Conservation (phyloP, 495 filamentous ascomycete genomes). For the Xylaria flabelliformis region DNA sequence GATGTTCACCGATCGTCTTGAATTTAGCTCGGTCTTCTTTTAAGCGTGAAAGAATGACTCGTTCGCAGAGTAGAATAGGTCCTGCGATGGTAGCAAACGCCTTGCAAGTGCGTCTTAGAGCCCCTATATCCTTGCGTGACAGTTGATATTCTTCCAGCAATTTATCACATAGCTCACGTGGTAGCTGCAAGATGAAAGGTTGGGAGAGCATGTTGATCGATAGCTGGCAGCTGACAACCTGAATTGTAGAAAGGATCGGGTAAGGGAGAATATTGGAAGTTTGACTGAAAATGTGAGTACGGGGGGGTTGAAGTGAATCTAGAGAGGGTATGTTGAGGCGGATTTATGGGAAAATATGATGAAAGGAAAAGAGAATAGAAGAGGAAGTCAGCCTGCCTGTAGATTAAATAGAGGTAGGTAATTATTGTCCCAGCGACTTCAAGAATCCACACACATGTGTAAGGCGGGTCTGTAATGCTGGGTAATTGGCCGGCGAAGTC, state of each 20-base stretch:
- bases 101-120: background rate
- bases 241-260: background rate
- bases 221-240: background rate
- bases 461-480: background rate
- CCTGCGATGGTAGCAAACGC: background rate
- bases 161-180: background rate
- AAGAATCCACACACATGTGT: background rate
- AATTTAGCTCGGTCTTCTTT: background rate
- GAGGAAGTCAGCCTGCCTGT: background rate
- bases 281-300: background rate
- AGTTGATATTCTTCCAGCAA: background rate
- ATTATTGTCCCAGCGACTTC: background rate
- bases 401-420: background rate
- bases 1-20: background rate
- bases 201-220: background rate
- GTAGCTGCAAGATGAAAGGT: background rate
- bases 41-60: background rate
- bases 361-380: background rate
- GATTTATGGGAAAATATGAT: background rate
- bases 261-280: background rate
- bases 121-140: background rate
- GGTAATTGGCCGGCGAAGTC: background rate
- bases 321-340: background rate
- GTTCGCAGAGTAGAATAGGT: background rate
- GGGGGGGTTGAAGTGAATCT: background rate